Conservation (phyloP, 139 green algal species). For the Nannochloris sp. region DNA sequence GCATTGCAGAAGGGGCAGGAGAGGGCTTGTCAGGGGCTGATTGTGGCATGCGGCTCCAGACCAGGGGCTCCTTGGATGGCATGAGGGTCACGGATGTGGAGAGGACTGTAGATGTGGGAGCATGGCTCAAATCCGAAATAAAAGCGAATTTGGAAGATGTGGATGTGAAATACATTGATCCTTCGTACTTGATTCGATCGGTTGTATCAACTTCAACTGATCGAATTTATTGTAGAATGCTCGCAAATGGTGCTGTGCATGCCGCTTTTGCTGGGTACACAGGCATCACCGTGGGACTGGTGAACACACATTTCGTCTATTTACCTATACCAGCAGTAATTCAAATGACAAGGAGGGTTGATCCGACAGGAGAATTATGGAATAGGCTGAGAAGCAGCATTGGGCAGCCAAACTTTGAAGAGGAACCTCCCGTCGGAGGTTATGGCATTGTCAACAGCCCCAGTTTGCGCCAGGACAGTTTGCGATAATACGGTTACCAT, state of each 20-base stretch:
- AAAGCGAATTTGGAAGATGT: constrained; percentile 45
- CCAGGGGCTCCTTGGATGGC: neutral
- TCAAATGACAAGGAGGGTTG: constrained; percentile 19
- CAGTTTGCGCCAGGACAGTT: no score
- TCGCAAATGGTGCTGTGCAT: constrained; percentile 91
- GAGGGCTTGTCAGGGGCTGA: constrained; percentile 32
- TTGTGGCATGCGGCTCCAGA: neutral
- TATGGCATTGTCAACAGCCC: neutral
- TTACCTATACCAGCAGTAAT: constrained; percentile 55
- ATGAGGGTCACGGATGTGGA: constrained; percentile 12
- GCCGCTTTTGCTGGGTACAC: constrained; percentile 86
- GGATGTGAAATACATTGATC: constrained; percentile 63
- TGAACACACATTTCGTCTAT: constrained; percentile 22
- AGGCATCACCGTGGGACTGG: constrained; percentile 63
- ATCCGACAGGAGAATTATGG: constrained; percentile 76
- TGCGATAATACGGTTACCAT: no score
- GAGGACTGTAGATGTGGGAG: constrained; percentile 54
- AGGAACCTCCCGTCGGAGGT: neutral
- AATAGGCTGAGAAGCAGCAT: constrained; percentile 73
- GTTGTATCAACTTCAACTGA: constrained; percentile 78
- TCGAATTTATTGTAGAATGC: constrained; percentile 84
- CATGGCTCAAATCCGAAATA: constrained; percentile 53
- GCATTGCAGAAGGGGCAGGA: constrained; percentile 65
- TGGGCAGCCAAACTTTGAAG: constrained; percentile 66
- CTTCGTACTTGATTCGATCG: constrained; percentile 54